phyloP scores from a whole-genome alignment of 2,329 filamentous ascomycete genomes.

The Talaromyces rugulosus region DNA sequence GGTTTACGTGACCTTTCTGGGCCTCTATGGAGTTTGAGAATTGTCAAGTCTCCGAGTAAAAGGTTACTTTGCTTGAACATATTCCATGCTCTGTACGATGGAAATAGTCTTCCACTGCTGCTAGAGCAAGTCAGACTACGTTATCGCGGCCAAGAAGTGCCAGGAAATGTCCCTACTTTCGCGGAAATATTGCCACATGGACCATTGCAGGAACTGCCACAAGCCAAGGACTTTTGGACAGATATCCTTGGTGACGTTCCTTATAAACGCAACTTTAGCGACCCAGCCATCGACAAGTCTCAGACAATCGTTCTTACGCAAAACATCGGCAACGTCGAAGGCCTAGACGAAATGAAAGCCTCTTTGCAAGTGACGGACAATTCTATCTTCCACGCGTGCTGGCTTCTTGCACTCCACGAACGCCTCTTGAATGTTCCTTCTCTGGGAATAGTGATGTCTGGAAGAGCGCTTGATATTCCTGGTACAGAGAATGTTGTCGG shows the following conservation, averaged over 20 bases:
- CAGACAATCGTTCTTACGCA: slow-evolving; percentile 16
- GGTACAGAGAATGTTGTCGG: slow-evolving; percentile 66
- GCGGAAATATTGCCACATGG: slow-evolving; percentile 65
- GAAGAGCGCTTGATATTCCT: slow-evolving; percentile 64
- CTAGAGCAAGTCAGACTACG: slow-evolving; percentile 54
- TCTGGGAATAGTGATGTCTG: slow-evolving; percentile 74
- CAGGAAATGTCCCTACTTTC: slow-evolving; percentile 52
- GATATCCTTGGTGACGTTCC: slow-evolving; percentile 45
- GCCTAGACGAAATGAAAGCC: slow-evolving; percentile 52
- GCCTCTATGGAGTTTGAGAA: slow-evolving; percentile 30
- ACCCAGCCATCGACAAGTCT: slow-evolving; percentile 18
- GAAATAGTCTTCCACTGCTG: slow-evolving; percentile 68
- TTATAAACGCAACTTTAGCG: slow-evolving; percentile 24
- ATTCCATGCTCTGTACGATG: slow-evolving; percentile 87
- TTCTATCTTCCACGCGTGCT: slow-evolving; percentile 70
- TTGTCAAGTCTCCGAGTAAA: slow-evolving; percentile 22
- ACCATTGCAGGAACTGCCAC: slow-evolving; percentile 53
- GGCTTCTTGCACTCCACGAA: slow-evolving; percentile 60
- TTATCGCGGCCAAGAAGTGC: slow-evolving; percentile 40
- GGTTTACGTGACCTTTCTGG: slow-evolving; percentile 44
- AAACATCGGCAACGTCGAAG: slow-evolving; percentile 31
- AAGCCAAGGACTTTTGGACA: slow-evolving; percentile 64
- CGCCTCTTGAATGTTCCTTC: slow-evolving; percentile 47
- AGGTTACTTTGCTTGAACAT: slow-evolving; percentile 60
- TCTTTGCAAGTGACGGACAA: slow-evolving; percentile 71